Conservation (phyloP, 768 basidiomycete genomes). For the Tylopilus intermedius region DNA sequence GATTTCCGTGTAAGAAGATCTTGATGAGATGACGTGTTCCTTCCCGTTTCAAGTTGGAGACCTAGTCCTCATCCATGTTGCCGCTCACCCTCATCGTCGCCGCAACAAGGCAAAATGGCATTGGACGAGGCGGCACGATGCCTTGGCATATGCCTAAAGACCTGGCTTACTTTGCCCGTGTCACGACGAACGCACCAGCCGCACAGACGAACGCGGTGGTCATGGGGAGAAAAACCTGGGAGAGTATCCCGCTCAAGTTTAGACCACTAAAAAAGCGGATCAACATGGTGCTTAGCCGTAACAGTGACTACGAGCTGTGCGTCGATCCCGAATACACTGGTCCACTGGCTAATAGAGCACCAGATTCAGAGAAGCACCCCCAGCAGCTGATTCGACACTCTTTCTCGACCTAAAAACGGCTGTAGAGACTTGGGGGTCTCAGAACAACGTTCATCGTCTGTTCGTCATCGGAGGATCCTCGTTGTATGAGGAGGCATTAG, state of each 20-base stretch:
- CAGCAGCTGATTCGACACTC: constrained; percentile 23
- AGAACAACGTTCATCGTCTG: constrained; percentile 42
- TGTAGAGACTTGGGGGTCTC: constrained; percentile 7
- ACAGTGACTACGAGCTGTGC: constrained; percentile 57
- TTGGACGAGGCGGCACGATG: constrained; percentile 68
- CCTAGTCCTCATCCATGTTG: constrained; percentile 38
- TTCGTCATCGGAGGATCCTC: constrained; percentile 95
- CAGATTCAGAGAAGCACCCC: constrained; percentile 11
- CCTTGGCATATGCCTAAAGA: constrained; percentile 90
- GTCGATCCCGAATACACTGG: constrained; percentile 21
- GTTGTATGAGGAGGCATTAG: constrained; percentile 69
- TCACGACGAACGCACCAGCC: constrained; percentile 58
- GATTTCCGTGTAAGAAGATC: too few relatives aligned
- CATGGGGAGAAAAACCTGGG: constrained; percentile 98
- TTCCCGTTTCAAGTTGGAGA: not conserved
- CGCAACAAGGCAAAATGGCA: constrained; percentile 82
- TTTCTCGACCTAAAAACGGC: constrained; percentile 19
- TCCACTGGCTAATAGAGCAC: constrained; percentile 4
- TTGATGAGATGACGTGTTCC: not conserved
- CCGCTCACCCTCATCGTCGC: constrained; percentile 90
- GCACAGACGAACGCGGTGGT: constrained; percentile 68
- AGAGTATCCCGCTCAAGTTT: constrained; percentile 84
- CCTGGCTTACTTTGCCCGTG: constrained; percentile 87
- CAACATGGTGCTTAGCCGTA: constrained; percentile 75
- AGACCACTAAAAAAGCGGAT: constrained; percentile 70